Conservation (phyloP, 2,329 filamentous ascomycete genomes). For the Paecilomyces dactylethromorphus region DNA sequence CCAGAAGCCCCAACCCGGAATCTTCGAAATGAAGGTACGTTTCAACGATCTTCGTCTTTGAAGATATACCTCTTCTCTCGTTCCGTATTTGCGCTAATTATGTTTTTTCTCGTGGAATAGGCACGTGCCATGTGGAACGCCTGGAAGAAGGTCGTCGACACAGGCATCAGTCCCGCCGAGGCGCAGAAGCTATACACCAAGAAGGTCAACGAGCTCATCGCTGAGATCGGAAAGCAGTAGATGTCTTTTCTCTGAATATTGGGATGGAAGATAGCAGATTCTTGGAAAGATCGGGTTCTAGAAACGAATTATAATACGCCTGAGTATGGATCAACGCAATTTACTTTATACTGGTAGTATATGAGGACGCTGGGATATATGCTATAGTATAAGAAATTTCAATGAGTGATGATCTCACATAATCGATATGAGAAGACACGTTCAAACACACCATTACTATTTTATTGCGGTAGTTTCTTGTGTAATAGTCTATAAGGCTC, state of each 20-base stretch:
- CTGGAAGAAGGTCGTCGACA: neutral
- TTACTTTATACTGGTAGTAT: neutral
- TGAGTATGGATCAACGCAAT: neutral
- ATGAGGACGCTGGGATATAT: neutral
- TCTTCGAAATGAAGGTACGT: neutral
- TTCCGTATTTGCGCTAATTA: neutral
- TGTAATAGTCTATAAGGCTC: neutral
- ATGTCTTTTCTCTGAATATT: neutral
- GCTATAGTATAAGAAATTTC: slow-evolving; percentile 1
- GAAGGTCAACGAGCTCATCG: neutral
- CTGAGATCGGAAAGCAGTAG: neutral
- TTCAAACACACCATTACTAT: neutral
- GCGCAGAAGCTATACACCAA: neutral
- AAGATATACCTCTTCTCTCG: too few species aligned
- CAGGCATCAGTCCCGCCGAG: neutral
- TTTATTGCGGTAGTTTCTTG: neutral
- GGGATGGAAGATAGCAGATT: neutral
- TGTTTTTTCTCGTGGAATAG: neutral
- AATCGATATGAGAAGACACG: neutral
- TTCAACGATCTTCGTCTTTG: too few species aligned
- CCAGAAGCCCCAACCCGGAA: neutral
- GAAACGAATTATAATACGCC: neutral
- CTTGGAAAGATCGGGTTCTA: neutral
- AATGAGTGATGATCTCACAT: neutral
- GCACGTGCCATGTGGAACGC: neutral